phyloP scores from a whole-genome alignment of 805 yeast genomes.

The Metschnikowia shivogae region DNA sequence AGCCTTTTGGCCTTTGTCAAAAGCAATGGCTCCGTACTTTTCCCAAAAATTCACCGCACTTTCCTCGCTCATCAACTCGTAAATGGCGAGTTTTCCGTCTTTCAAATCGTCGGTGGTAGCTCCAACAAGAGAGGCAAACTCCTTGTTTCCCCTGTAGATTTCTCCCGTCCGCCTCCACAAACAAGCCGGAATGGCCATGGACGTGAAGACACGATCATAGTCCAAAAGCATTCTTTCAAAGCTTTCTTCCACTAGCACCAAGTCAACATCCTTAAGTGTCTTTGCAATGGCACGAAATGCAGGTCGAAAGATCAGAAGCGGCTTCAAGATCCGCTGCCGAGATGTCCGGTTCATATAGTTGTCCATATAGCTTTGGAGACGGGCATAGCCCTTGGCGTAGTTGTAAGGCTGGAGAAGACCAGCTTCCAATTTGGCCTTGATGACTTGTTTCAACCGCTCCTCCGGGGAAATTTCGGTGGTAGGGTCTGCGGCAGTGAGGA shows the following conservation, averaged over 20 bases:
- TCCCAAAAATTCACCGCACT: conserved; percentile 98
- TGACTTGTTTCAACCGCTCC: conserved; percentile 87
- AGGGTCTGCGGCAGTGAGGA: conserved; percentile 95
- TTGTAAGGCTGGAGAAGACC: conserved; percentile 90
- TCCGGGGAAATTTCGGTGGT: conserved; percentile 92
- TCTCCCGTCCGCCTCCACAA: conserved; percentile 97
- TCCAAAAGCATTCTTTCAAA: conserved; percentile 91
- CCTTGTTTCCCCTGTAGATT: conserved; percentile 90
- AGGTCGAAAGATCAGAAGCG: conserved; percentile 80
- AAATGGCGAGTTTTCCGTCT: conserved; percentile 88
- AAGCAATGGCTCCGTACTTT: conserved; percentile 92
- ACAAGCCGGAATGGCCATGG: conserved; percentile 98
- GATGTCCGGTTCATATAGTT: conserved; percentile 82
- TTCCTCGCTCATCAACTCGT: conserved; percentile 92
- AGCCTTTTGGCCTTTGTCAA: conserved; percentile 93
- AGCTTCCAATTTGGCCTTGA: conserved; percentile 90
- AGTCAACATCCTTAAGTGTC: conserved; percentile 83
- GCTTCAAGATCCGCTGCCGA: conserved; percentile 79
- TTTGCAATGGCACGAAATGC: conserved; percentile 91
- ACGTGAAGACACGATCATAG: conserved; percentile 90
- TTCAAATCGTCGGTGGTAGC: conserved; percentile 85
- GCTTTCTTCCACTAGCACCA: conserved; percentile 87
- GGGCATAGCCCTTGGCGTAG: conserved; percentile 88
- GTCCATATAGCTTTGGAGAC: conserved; percentile 89
- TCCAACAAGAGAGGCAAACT: conserved; percentile 89